These are phyloP conservation scores for Tulasnella sp. DNA, from an alignment of 768 basidiomycete species.

Conservation along the genomic window DNA sequence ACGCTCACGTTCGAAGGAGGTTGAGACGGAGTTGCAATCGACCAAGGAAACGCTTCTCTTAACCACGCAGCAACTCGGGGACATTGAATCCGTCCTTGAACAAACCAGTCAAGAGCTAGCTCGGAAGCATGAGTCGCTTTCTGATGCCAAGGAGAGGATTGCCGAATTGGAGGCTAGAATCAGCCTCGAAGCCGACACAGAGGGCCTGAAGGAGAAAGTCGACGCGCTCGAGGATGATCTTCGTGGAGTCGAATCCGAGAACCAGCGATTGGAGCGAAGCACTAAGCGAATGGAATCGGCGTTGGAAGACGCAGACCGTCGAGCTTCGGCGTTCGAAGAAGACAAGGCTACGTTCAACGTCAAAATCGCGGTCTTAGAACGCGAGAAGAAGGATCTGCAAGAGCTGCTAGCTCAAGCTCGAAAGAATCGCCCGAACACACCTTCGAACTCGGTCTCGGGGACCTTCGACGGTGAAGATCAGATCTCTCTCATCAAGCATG, in stretches of 20 bases:
- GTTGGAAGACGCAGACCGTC: constrained; percentile 58
- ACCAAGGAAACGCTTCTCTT: not conserved
- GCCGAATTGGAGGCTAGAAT: constrained; percentile 43
- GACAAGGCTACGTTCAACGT: constrained; percentile 51
- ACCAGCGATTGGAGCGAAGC: constrained; percentile 34
- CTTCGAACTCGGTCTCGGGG: not conserved
- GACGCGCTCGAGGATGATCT: constrained; percentile 25
- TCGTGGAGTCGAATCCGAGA: constrained; percentile 35
- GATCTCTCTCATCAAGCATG: constrained; percentile 7
- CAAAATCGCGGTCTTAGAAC: not conserved
- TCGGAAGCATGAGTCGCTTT: constrained; percentile 41
- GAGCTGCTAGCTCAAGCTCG: constrained; percentile 7
- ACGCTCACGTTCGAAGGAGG: constrained; percentile 32
- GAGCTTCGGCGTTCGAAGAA: constrained; percentile 47
- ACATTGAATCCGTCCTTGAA: not conserved
- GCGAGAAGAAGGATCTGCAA: constrained; percentile 22
- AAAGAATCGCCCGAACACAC: not conserved
- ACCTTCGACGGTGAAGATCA: not conserved
- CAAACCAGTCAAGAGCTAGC: not conserved
- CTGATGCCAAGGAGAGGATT: constrained; percentile 38
- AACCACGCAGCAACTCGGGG: not conserved
- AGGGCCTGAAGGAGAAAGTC: not conserved
- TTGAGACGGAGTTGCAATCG: constrained; percentile 23
- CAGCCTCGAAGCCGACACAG: not conserved
- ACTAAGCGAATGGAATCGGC: constrained; percentile 64